Percentiles rank a stretch among this genome's conserved stretches.
phyloP scores from a whole-genome alignment of 768 basidiomycete species.

The Xanthoconium stramineum region DNA sequence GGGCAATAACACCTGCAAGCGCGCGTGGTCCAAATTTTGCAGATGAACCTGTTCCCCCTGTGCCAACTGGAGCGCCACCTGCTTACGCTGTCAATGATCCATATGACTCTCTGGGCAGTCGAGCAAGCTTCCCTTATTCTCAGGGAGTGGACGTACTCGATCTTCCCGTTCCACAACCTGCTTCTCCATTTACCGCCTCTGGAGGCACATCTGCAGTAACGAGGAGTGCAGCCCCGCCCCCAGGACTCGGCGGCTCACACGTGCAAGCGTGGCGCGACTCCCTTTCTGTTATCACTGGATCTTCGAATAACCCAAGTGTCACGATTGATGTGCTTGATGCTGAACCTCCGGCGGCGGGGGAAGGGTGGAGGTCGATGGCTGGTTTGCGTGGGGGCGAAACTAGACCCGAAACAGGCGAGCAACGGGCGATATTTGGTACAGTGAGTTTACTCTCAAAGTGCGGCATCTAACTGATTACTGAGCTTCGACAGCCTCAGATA shows the following conservation, averaged over 20 bases:
- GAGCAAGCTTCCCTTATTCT: constrained; percentile 26
- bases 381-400: constrained; percentile 23
- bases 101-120: constrained; percentile 25
- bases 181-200: constrained; percentile 46
- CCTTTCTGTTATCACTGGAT: constrained; percentile 31
- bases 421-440: constrained; percentile 60
- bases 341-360: constrained; percentile 59
- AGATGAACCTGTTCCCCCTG: constrained; percentile 8
- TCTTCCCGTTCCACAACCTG: constrained; percentile 54
- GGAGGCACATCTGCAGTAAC: constrained; percentile 30
- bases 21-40: constrained; percentile 16
- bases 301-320: constrained; percentile 32
- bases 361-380: constrained; percentile 57
- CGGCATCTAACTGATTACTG: constrained; percentile 5
- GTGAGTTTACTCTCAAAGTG: constrained; percentile 38
- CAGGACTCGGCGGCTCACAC: constrained; percentile 35
- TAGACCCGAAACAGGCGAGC: constrained; percentile 28
- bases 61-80: constrained; percentile 28
- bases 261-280: constrained; percentile 35
- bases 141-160: constrained; percentile 48
- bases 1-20: constrained; percentile 46
- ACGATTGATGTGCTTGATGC: constrained; percentile 66
- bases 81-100: constrained; percentile 32
- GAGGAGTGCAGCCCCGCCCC: constrained; percentile 28
- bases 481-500: constrained; percentile 39